Percentiles rank a stretch among this genome's conserved stretches.
Conservation (phyloP, 371 early-diverging fungal species). For the Mycotypha africana region DNA sequence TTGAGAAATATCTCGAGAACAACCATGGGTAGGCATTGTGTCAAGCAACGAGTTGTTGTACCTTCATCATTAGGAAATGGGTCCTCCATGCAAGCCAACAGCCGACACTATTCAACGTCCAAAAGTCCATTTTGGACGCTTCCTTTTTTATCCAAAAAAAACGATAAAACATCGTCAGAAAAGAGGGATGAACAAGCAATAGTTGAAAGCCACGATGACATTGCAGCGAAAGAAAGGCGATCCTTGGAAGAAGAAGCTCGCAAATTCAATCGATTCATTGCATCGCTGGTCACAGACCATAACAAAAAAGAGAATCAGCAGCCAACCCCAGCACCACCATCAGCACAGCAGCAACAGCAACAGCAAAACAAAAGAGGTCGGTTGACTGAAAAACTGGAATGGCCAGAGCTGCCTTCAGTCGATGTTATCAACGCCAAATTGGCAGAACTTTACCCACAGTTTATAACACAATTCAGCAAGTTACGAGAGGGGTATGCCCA, state of each 20-base stretch:
- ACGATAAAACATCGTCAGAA: too few relatives aligned
- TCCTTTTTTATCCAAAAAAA: too few relatives aligned
- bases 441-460: slow-evolving; percentile 18
- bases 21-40: too few relatives aligned
- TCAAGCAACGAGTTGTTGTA: too few relatives aligned
- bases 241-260: background rate
- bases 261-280: background rate
- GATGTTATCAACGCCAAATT: slow-evolving; percentile 21
- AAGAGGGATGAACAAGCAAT: too few relatives aligned
- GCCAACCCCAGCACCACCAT: too few relatives aligned
- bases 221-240: background rate
- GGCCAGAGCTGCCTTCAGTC: background rate
- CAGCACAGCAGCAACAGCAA: too few relatives aligned
- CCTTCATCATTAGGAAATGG: too few relatives aligned
- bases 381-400: background rate
- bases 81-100: background rate
- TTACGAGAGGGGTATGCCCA: slow-evolving; percentile 23
- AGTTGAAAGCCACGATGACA: too few relatives aligned
- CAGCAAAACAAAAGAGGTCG: too few relatives aligned
- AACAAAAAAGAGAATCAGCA: too few relatives aligned
- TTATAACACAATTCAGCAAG: slow-evolving; percentile 16
- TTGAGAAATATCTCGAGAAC: too few relatives aligned
- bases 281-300: background rate
- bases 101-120: background rate
- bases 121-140: background rate